These are phyloP conservation scores for Ophiocordyceps sinensis DNA, from an alignment of 2,329 filamentous ascomycete genomes.

Conservation along the genomic window DNA sequence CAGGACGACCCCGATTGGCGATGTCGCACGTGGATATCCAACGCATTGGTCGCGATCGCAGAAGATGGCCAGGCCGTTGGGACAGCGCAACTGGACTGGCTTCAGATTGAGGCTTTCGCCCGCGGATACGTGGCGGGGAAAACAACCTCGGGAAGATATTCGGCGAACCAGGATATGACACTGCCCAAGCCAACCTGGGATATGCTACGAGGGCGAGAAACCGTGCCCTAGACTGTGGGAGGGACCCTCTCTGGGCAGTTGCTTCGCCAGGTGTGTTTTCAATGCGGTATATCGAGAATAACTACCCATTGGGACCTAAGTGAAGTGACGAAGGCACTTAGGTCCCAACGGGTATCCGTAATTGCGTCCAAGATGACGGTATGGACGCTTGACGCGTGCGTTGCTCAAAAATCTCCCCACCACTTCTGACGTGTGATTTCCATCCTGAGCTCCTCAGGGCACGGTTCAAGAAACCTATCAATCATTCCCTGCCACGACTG, in stretches of 20 bases:
- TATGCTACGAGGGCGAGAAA: conserved; percentile 12
- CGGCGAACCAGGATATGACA: conserved; percentile 1
- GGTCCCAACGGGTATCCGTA: too few relatives aligned
- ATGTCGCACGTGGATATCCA: conserved; percentile 23
- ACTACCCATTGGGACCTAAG: too few relatives aligned
- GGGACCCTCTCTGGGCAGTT: too few relatives aligned
- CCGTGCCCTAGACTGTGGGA: conserved; percentile 3
- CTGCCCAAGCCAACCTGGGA: conserved; percentile 16
- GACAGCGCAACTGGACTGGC: conserved; percentile 21
- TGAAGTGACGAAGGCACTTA: too few relatives aligned
- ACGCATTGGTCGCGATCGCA: conserved; percentile 17
- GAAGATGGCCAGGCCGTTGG: conserved; percentile 20
- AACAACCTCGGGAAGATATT: conserved; percentile 9
- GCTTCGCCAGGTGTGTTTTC: neutral
- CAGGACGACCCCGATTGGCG: conserved; percentile 20
- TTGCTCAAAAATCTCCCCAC: conserved; percentile 15
- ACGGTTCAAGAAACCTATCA: conserved; percentile 20
- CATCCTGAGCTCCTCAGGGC: conserved; percentile 23
- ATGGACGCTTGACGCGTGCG: neutral
- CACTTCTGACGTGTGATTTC: conserved; percentile 22
- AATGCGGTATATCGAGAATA: too few relatives aligned
- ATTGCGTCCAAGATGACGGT: too few relatives aligned
- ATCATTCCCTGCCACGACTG: conserved; percentile 22
- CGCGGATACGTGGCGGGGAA: conserved; percentile 21
- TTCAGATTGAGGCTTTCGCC: conserved; percentile 16